Evolutionary conservation across 2,329 filamentous ascomycete species (phyloP), one percentile per base, ranked within the genome.

Genomic region (Penicillium sp.): DNA sequence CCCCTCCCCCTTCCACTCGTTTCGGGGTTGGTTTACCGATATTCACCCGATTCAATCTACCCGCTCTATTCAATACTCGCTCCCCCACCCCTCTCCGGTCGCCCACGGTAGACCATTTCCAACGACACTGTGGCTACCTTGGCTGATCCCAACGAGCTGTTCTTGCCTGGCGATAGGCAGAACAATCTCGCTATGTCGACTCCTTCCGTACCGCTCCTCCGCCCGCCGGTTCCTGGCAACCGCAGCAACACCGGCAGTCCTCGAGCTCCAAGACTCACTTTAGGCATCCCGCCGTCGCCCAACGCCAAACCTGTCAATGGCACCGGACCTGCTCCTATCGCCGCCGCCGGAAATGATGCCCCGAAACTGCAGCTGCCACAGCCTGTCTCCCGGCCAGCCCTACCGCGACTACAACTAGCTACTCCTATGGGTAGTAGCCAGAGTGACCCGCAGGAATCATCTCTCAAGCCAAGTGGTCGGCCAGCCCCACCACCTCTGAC

Each of bases 221-320:
- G 92, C 64, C 91, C 92, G 58, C 92, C 92, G 64, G 89, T 96
- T 60, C 91, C 90, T 42, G 91, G 91, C 66, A 83, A 82, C 67
- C 85, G 88, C 70, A 84, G 84, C 65, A 84, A 83, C 69, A 82
- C 84, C 70, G 83, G 85, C 67, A 88, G 87, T 62, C 82, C 84
- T 62, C 85, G 90, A 66, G 84, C 90, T 57, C 92, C 92, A 30
- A 88, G 91, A 71, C 85, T 98, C 61, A 94, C 93, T 49, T 86
- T 98, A 60, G 91, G 93, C 50, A 98, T 98, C 61, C 94, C 94
- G 40, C 89, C 91, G 0, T 96, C 92, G 38, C 91, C 92, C 53
- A 94, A 88, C 79, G 89, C 84, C 65, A 92, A 93, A 77, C 88
- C 93, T 1, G 87, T 95, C 56, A 70, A 71, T 68, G 84, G 82